These are phyloP conservation scores for Daldinia caldariorum DNA, from an alignment of 495 filamentous ascomycete genomes.

Conservation along the genomic window DNA sequence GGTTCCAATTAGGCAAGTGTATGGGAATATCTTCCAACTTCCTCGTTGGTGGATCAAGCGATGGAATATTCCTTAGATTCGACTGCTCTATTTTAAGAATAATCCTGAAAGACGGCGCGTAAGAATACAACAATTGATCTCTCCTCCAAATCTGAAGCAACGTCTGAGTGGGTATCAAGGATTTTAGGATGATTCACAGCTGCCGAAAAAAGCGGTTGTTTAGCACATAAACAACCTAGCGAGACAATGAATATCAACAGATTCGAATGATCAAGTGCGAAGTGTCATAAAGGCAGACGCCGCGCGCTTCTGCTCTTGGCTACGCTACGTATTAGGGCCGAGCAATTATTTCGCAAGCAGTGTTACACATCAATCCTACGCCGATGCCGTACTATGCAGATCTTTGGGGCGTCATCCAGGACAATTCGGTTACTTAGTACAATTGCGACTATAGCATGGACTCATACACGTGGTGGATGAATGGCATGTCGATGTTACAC, in stretches of 20 bases:
- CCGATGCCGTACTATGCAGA: conserved; percentile 30
- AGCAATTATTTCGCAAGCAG: conserved; percentile 8
- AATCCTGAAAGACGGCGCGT: neutral
- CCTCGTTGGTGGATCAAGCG: conserved; percentile 25
- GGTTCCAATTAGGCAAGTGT: conserved; percentile 29
- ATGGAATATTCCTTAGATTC: conserved; percentile 22
- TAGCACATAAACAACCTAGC: neutral
- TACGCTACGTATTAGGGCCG: conserved; percentile 32
- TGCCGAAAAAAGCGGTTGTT: neutral
- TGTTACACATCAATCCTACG: conserved; percentile 28
- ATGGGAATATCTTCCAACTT: neutral
- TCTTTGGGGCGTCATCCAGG: conserved; percentile 27
- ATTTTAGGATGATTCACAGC: neutral
- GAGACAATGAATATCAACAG: neutral
- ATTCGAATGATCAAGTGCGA: neutral
- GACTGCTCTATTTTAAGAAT: conserved; percentile 14
- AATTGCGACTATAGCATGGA: conserved; percentile 27
- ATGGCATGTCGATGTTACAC: conserved; percentile 19
- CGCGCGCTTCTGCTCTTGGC: conserved; percentile 7
- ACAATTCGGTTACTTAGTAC: conserved; percentile 17
- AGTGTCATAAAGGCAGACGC: neutral
- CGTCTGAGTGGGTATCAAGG: neutral
- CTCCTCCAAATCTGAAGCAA: neutral
- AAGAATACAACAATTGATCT: conserved; percentile 4
- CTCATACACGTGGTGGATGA: conserved; percentile 25